Conservation (phyloP, 331 rosid genomes). For the Spiraea crenata region DNA sequence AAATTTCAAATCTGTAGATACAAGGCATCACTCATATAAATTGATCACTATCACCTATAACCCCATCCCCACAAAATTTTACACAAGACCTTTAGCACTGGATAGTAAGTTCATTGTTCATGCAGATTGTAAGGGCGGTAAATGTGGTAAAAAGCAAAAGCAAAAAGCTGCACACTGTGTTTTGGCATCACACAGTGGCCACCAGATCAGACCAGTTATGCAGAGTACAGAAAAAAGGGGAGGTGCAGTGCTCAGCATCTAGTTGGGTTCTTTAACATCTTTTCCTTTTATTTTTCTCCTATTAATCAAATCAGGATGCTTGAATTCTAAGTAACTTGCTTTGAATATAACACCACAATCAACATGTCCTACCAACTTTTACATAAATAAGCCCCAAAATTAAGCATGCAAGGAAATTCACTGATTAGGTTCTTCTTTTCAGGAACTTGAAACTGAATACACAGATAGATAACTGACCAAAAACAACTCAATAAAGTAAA, state of each 20-base stretch:
- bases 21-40: neutral
- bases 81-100: neutral
- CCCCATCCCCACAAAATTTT: too few relatives aligned
- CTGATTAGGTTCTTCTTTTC: neutral
- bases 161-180: neutral
- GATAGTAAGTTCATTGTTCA: neutral
- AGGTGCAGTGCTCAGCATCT: neutral
- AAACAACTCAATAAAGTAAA: neutral
- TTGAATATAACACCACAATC: slow-evolving; percentile 12
- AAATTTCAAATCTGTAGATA: neutral
- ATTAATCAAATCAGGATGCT: slow-evolving; percentile 24
- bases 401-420: slow-evolving; percentile 10
- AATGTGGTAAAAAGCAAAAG: neutral
- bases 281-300: neutral
- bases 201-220: neutral
- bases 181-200: neutral
- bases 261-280: neutral
- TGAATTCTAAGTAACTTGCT: slow-evolving; percentile 19
- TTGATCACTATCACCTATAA: too few relatives aligned
- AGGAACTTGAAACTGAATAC: neutral
- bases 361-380: slow-evolving; percentile 11
- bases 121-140: neutral
- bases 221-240: neutral
- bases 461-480: neutral
- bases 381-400: neutral